Evolutionary conservation across 495 filamentous ascomycete species (phyloP).

Genomic region (Daldinia vernicosa): DNA sequence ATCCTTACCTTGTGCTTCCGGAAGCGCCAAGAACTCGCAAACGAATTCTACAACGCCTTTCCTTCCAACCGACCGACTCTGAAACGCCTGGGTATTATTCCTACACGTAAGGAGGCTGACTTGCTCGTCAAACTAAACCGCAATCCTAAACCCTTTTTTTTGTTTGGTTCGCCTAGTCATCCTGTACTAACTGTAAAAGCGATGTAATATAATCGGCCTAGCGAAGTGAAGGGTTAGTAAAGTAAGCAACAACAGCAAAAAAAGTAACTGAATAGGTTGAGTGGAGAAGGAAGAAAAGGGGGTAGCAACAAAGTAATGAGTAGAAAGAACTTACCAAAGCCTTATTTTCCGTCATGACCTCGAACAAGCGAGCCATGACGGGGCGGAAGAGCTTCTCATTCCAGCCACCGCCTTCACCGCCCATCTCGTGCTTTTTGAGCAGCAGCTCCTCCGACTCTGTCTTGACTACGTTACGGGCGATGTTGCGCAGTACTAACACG

Average conservation of each 20-base stretch:
- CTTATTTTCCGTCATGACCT: constrained; percentile 64
- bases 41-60: constrained; percentile 2
- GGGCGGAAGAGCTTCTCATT: constrained; percentile 62
- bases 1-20: neutral
- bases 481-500: constrained; percentile 85
- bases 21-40: constrained; percentile 2
- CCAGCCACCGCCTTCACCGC: constrained; percentile 50
- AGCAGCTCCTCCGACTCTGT: constrained; percentile 63
- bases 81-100: constrained; percentile 39
- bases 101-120: constrained; percentile 16
- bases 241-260: neutral
- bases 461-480: constrained; percentile 78
- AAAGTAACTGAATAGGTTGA: neutral
- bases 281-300: constrained; percentile 24
- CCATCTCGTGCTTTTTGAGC: constrained; percentile 57
- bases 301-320: neutral
- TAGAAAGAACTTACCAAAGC: constrained; percentile 51
- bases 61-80: constrained; percentile 11
- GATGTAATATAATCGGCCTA: constrained; percentile 45
- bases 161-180: constrained; percentile 32
- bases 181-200: constrained; percentile 45
- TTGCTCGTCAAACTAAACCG: constrained; percentile 6
- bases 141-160: neutral
- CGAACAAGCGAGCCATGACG: constrained; percentile 57
- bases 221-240: constrained; percentile 20